Percentiles rank a stretch among this genome's conserved stretches.
Evolutionary conservation across 768 basidiomycete genomes (phyloP).

Genomic region (Krasilnikovozyma curviuscula): DNA sequence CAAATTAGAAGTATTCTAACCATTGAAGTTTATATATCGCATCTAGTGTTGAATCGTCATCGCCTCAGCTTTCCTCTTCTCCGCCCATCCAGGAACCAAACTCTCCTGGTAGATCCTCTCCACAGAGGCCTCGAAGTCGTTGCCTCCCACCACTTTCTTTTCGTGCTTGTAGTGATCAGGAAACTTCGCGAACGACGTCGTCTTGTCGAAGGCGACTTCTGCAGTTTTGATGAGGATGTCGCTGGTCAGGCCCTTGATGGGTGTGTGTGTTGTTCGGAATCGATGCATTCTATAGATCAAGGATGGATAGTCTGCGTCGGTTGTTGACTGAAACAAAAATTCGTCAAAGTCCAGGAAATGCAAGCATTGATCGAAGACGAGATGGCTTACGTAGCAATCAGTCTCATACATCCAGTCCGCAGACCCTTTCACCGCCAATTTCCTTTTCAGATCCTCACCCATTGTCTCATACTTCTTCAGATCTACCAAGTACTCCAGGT

Average conservation of each 20-base stretch:
- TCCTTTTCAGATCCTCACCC: neutral
- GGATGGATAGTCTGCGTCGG: too few relatives aligned
- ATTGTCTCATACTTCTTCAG: neutral
- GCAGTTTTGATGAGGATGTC: slow-evolving; percentile 12
- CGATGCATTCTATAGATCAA: slow-evolving; percentile 11
- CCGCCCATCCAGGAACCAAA: slow-evolving; percentile 5
- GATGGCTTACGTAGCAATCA: neutral
- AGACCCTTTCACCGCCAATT: slow-evolving; percentile 5
- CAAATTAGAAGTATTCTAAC: too few relatives aligned
- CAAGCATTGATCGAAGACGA: neutral
- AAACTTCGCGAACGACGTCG: neutral
- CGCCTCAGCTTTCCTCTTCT: neutral
- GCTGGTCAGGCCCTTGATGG: slow-evolving; percentile 8
- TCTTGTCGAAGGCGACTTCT: neutral
- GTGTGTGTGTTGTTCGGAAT: slow-evolving; percentile 5
- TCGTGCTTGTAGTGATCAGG: slow-evolving; percentile 1
- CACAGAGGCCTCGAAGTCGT: neutral
- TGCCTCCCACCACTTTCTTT: neutral
- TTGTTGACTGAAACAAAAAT: neutral
- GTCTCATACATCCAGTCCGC: slow-evolving; percentile 9
- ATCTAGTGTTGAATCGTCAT: slow-evolving; percentile 2
- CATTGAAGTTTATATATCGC: too few relatives aligned
- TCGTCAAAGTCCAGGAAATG: neutral
- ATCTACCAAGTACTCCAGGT: slow-evolving; percentile 1
- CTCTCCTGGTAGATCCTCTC: too few relatives aligned